Evolutionary conservation across 805 yeast genomes (phyloP), one percentile per base, ranked within the genome.

Genomic region (Blastobotrys americana): DNA sequence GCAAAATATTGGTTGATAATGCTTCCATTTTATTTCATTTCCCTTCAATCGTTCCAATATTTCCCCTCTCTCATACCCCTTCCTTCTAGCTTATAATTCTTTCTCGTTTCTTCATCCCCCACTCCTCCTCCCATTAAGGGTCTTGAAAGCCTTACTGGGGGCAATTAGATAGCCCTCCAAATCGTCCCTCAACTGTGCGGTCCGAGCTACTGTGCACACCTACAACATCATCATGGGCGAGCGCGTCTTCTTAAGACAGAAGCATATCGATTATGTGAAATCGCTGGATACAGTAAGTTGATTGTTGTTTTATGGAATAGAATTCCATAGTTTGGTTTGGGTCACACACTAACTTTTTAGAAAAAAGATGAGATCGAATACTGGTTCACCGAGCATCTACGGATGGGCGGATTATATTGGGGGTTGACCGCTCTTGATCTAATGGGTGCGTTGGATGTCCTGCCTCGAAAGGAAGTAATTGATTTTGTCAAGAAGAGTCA

Each of bases 381-480:
- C 64, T 87, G 95, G 93, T 64, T 89, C 42, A 77, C 86, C 8
- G 97, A 93, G 57, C 97, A 93, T 61, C 69, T 93, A 41, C 72
- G 97, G 25, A 64, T 93, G 71, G 87, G 85, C 56, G 98, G 97
- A 1, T 72, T 93, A 0, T 93, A 93, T 61, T 93, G 99, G 99
- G 97, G 97, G 0, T 68, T 86, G 2, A 82, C 84, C 15, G 87
- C 96, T 0, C 63, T 89, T 25, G 74, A 75, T 41, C 63, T 82
- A 1, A 59, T 90, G 63, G 70, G 73, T 22, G 68, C 80, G 2
- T 64, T 71, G 27, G 74, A 74, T 10, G 74, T 78, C 0, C 74
- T 90, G 45, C 70, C 79, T n/a, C 68, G 71, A 43, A 65, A 70
- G 1, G 84, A 82, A 4, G 77, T 90, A 10, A 63, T 84, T 1